Conservation (phyloP, 208 protist species). For the Trypanosoma conorhini region DNA sequence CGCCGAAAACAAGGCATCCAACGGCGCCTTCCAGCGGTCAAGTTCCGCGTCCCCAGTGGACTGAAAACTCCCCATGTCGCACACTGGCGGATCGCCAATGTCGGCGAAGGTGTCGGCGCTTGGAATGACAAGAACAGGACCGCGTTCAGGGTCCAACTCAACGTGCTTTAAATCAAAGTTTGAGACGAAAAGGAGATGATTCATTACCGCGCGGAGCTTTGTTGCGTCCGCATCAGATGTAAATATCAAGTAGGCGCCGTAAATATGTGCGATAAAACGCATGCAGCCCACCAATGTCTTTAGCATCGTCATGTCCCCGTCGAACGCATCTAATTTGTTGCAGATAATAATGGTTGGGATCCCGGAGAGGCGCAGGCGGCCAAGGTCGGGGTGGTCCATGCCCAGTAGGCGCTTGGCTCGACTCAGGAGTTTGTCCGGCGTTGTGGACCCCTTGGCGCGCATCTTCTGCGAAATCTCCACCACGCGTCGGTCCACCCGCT, state of each 20-base stretch:
- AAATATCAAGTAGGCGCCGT: conserved; percentile 78
- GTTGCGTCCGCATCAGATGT: conserved; percentile 59
- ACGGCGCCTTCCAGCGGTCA: conserved; percentile 78
- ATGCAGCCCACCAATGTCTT: conserved; percentile 67
- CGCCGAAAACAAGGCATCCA: conserved; percentile 74
- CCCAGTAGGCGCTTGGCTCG: conserved; percentile 67
- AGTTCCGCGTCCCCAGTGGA: conserved; percentile 76
- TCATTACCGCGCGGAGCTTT: conserved; percentile 69
- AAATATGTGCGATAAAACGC: conserved; percentile 82
- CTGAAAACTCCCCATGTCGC: conserved; percentile 31
- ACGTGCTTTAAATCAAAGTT: conserved; percentile 75
- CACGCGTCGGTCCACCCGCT: conserved; percentile 67
- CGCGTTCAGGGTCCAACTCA: conserved; percentile 65
- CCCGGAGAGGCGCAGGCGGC: conserved; percentile 74
- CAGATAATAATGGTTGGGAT: conserved; percentile 84
- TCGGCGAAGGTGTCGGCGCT: conserved; percentile 82
- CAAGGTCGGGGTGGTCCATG: conserved; percentile 66
- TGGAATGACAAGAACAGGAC: conserved; percentile 64
- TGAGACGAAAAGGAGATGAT: conserved; percentile 75
- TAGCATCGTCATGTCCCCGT: conserved; percentile 45
- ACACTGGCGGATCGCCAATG: conserved; percentile 69
- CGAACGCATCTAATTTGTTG: conserved; percentile 85
- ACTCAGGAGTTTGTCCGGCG: conserved; percentile 74
- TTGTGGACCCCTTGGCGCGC: conserved; percentile 71
- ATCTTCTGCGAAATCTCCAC: conserved; percentile 74